Base-by-base conservation (phyloP, 2,329 filamentous ascomycete species). In the Phaeoacremonium minimum region DNA sequence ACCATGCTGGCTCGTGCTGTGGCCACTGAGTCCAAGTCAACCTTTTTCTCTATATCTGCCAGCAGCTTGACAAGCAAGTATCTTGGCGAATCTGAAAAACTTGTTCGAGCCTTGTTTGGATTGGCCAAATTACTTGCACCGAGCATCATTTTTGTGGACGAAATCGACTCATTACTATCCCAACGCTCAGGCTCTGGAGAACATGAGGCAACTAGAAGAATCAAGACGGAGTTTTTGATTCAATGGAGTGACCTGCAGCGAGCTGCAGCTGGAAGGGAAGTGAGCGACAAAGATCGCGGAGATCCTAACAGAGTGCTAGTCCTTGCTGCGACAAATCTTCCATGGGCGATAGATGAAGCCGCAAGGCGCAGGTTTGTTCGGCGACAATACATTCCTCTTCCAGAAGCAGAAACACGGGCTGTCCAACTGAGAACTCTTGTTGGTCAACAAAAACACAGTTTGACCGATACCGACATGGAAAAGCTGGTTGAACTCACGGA, bases 331-430 rank as follows among this genome's bases (percentile, higher is more conserved):
- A 98, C 93, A 1, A 98, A 98, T 56, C 61, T 97, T 40, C 93
- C 93, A 0, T 98, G 93, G 93, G 89, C 90, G 20, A 97, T 98
- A 48, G 93, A 98, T 50, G 93, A 97, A 59, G 93, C 93, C 16
- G 93, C 93, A 1, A 75, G 93, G 40, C 73, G 93, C 38, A 74
- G 93, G 34, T 98, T 98, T 55, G 91, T 96, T 12, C 73, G 93
- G 45, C 77, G 93, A 41, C 93, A 97, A 60, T 98, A 98, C 57
- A 98, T 98, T 42, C 91, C 93, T 1, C 64, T 98, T 8, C 93
- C 93, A 0, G 93, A 97, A 56, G 76, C 81, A 9, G 77, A 83
- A 46, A 95, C 94, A 1, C 75, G 93, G 38, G 81, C 80, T 38
- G 75, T 77, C 34, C 93, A 98, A 52, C 63, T 98, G 30, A 75